Evolutionary conservation across 2,329 filamentous ascomycete genomes (phyloP), one percentile per base, ranked within the genome.

Genomic region (Dactylellina parvicollis): DNA sequence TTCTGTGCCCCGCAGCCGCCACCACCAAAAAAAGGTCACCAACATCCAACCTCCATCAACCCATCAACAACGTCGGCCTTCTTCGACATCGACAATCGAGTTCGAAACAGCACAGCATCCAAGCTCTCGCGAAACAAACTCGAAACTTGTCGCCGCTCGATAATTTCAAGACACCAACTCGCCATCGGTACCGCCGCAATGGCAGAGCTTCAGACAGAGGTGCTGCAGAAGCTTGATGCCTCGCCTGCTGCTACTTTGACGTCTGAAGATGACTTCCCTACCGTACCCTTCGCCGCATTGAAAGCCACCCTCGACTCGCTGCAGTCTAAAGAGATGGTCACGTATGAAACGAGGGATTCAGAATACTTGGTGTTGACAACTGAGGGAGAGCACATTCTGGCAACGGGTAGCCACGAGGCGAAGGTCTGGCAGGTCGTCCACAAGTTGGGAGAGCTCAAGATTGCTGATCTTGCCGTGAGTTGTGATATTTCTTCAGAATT

Each of bases 261-360:
- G 77, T 91, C 91, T 59, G 84, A 84, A 78, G 86, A 91, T 78
- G 85, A 85, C 79, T 93, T 93, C 83, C 88, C 90, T 76, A 80
- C 85, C 77, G 82, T 84, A 78, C 84, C 87, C 78, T 90, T 89
- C 78, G 84, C 86, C 74, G 86, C 87, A 71, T 83, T 97, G 79
- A 98, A 97, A 84, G 90, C 91, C 75, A 91, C 92, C 28, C 85
- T 98, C 75, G 95, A 98, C 83, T 88, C 92, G 77, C 86, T 99
- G 59, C 86, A 85, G 28, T 95, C 92, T 70, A 87, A 94, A 77
- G 89, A 88, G 55, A 97, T 97, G 92, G 85, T 98, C 75, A 84
- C 86, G 76, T 97, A 96, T 82, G 88, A 96, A 78, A 90, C 91
- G 49, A 85, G 92, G 74, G 92, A 97, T 77, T 85, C 86, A 57